Conservation (phyloP, 2,329 filamentous ascomycete genomes). For the Penicillium nordicum region DNA sequence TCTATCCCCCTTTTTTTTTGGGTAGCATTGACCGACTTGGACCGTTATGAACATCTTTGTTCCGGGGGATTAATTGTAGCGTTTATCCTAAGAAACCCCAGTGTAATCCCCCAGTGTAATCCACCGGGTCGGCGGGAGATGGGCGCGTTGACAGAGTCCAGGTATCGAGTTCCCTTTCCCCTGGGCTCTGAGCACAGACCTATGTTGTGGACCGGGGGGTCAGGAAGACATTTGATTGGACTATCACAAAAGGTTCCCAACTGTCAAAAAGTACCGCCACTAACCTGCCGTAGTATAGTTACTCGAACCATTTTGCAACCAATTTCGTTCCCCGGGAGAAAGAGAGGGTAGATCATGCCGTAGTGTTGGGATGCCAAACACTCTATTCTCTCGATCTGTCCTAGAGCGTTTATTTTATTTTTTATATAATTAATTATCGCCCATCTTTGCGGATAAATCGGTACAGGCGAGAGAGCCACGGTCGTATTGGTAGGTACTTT, state of each 20-base stretch:
- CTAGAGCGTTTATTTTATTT: conserved; percentile 5
- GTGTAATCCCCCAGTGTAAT: not conserved
- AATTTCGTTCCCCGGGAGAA: conserved; percentile 2
- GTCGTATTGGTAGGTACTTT: conserved; percentile 1
- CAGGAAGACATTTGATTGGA: not conserved
- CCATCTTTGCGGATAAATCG: not conserved
- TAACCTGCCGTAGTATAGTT: conserved; percentile 13
- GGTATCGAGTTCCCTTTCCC: conserved; percentile 15
- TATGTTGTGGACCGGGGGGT: not conserved
- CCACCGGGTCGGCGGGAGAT: conserved; percentile 23
- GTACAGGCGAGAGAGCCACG: not conserved
- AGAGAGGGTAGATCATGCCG: conserved; percentile 6
- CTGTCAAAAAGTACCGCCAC: conserved; percentile 19
- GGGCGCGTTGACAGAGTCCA: conserved; percentile 20
- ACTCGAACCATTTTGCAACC: conserved; percentile 15
- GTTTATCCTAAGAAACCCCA: not conserved
- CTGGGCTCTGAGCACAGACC: conserved; percentile 13
- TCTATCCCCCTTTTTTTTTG: not conserved
- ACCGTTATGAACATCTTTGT: not conserved
- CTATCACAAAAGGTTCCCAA: conserved; percentile 3
- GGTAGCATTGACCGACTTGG: not conserved
- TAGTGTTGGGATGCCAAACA: conserved; percentile 2
- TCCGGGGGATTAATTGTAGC: not conserved
- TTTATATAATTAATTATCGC: not conserved
- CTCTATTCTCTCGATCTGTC: conserved; percentile 14